phyloP scores from a whole-genome alignment of 768 basidiomycete genomes.

The Collybia sordida region DNA sequence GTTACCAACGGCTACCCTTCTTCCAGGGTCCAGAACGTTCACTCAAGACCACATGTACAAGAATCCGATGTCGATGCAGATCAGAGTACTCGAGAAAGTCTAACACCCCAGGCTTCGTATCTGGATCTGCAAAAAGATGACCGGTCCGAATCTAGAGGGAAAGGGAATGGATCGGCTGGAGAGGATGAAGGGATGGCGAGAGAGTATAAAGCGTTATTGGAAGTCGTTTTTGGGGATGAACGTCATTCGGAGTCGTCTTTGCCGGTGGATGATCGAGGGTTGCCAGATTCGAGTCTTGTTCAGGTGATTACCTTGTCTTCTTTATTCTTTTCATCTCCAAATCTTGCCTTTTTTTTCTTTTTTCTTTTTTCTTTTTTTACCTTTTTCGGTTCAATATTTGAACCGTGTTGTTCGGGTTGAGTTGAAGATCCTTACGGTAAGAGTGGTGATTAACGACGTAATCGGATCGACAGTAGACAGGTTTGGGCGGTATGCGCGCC shows the following conservation, averaged over 20 bases:
- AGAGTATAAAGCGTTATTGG: neutral
- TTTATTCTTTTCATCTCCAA: neutral
- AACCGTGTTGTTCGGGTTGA: too few relatives aligned
- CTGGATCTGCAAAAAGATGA: constrained; percentile 6
- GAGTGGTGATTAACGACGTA: too few relatives aligned
- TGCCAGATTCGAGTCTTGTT: neutral
- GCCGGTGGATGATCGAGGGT: neutral
- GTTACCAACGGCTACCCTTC: neutral
- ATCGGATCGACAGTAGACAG: too few relatives aligned
- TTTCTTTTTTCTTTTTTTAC: too few relatives aligned
- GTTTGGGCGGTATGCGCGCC: too few relatives aligned
- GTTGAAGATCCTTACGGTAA: too few relatives aligned
- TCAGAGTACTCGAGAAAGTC: constrained; percentile 4
- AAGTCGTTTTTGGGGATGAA: neutral
- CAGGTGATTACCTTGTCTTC: constrained; percentile 5
- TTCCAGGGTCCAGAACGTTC: neutral
- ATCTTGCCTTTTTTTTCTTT: too few relatives aligned
- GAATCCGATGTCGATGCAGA: constrained; percentile 2
- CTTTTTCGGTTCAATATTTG: too few relatives aligned
- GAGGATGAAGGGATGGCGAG: neutral
- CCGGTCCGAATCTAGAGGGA: constrained; percentile 3
- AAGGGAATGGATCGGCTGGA: too few relatives aligned
- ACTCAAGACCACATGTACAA: constrained; percentile 1
- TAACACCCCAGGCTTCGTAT: constrained; percentile 7
- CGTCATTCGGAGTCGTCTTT: neutral